These are phyloP conservation scores for Rosellinia necatrix DNA, from an alignment of 2,329 filamentous ascomycete species.

Conservation along the genomic window DNA sequence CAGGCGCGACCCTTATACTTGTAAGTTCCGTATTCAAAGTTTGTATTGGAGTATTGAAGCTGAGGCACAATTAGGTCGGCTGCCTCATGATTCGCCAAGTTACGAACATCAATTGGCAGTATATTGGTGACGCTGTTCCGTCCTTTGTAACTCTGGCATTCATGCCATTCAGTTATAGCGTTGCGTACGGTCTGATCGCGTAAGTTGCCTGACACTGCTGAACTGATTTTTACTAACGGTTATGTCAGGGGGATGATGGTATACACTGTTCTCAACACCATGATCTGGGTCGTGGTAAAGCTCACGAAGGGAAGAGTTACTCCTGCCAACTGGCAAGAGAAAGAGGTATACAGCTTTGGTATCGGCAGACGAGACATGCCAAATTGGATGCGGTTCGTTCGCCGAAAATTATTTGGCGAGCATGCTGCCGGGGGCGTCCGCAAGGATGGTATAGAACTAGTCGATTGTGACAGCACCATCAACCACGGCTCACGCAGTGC, in stretches of 20 bases:
- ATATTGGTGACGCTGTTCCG: constrained; percentile 75
- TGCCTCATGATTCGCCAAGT: constrained; percentile 80
- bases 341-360: constrained; percentile 60
- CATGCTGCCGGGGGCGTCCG: constrained; percentile 22
- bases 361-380: constrained; percentile 59
- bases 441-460: constrained; percentile 40
- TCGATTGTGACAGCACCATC: constrained; percentile 40
- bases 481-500: constrained; percentile 37
- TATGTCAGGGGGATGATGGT: constrained; percentile 53
- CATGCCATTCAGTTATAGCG: constrained; percentile 80
- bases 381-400: constrained; percentile 57
- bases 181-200: constrained; percentile 77
- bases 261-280: constrained; percentile 59
- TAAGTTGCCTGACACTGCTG: constrained; percentile 44
- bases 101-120: constrained; percentile 75
- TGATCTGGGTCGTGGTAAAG: constrained; percentile 55
- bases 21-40: constrained; percentile 44
- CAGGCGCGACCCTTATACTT: constrained; percentile 72
- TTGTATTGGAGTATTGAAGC: not conserved
- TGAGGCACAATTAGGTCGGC: constrained; percentile 57
- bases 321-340: constrained; percentile 57
- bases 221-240: constrained; percentile 20
- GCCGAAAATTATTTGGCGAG: constrained; percentile 28
- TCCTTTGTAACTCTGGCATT: constrained; percentile 76
- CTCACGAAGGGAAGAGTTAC: constrained; percentile 51